These are phyloP conservation scores for Graphiopsis chlorocephala DNA, from an alignment of 2,329 filamentous ascomycete genomes.

Conservation along the genomic window DNA sequence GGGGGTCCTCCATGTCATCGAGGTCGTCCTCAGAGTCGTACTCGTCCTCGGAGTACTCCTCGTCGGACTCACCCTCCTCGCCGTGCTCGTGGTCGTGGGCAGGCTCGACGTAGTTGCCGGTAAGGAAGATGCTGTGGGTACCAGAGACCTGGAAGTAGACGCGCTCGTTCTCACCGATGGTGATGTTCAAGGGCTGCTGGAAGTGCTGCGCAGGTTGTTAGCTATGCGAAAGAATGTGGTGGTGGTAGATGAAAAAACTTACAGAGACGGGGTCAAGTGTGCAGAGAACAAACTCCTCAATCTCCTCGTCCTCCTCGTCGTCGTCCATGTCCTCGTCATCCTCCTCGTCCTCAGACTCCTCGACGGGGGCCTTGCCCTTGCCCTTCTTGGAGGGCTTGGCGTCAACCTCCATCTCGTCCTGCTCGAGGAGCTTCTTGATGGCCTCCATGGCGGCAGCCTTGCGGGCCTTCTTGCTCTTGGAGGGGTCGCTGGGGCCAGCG, in stretches of 20 bases:
- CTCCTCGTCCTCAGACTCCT: slow-evolving; percentile 48
- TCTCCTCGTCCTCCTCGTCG: slow-evolving; percentile 57
- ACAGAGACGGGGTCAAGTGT: slow-evolving; percentile 92
- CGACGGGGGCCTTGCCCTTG: slow-evolving; percentile 56
- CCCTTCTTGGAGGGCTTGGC: slow-evolving; percentile 68
- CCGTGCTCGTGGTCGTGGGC: slow-evolving; percentile 57
- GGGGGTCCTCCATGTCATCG: slow-evolving; percentile 68
- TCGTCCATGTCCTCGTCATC: slow-evolving; percentile 55
- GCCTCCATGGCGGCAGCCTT: slow-evolving; percentile 74
- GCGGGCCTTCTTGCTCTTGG: slow-evolving; percentile 84
- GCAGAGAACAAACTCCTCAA: slow-evolving; percentile 92
- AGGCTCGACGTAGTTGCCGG: slow-evolving; percentile 89
- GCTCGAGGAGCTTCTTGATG: slow-evolving; percentile 64
- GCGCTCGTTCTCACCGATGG: slow-evolving; percentile 80
- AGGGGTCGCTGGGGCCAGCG: slow-evolving; percentile 87
- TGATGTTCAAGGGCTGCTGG: slow-evolving; percentile 94
- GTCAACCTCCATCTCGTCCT: slow-evolving; percentile 70
- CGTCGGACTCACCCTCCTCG: slow-evolving; percentile 61
- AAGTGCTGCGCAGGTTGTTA: slow-evolving; percentile 65
- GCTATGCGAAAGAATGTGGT: slow-evolving; percentile 2
- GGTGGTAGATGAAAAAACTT: slow-evolving; percentile 37
- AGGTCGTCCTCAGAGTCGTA: slow-evolving; percentile 51
- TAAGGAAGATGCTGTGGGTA: slow-evolving; percentile 86
- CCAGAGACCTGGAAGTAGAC: slow-evolving; percentile 91
- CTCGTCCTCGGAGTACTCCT: slow-evolving; percentile 70